A percentile compares a stretch with the other conserved stretches of the same genome.
These are phyloP conservation scores for Ogataea trehalophila DNA, from an alignment of 805 yeast species.

Conservation along the genomic window DNA sequence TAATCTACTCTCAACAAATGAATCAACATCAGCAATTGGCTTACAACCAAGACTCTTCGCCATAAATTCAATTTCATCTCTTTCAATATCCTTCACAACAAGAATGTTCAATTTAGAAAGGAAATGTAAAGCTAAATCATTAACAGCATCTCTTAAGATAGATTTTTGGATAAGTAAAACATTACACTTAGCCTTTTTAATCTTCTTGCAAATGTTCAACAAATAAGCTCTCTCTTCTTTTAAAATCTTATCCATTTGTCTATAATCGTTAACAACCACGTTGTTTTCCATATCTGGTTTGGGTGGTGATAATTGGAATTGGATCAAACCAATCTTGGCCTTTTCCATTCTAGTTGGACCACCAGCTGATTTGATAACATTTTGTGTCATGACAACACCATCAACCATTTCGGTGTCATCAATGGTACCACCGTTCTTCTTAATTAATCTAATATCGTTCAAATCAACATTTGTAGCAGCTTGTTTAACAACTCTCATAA, in stretches of 20 bases:
- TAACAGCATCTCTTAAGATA: constrained; percentile 91
- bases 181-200: constrained; percentile 95
- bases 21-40: constrained; percentile 93
- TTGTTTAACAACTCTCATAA: constrained; percentile 54
- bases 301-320: constrained; percentile 94
- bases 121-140: constrained; percentile 91
- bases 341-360: constrained; percentile 94
- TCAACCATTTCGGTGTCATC: constrained; percentile 92
- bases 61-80: constrained; percentile 94
- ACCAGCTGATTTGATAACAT: constrained; percentile 83
- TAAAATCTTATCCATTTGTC: constrained; percentile 98
- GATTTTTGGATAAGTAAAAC: constrained; percentile 87
- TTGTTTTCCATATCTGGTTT: constrained; percentile 98
- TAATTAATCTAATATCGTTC: constrained; percentile 80
- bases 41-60: constrained; percentile 83
- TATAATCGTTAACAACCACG: constrained; percentile 93
- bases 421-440: constrained; percentile 95
- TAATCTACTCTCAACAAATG: constrained; percentile 87
- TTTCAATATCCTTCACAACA: constrained; percentile 92
- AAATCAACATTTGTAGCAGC: constrained; percentile 70
- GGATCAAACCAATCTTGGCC: constrained; percentile 85
- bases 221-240: constrained; percentile 97
- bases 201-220: constrained; percentile 90
- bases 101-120: constrained; percentile 86
- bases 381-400: constrained; percentile 92